Percentiles rank a stretch among this genome's conserved stretches.
Evolutionary conservation across 1,284 basidiomycete species (phyloP).

Genomic region (Moesziomyces globuligerus): DNA sequence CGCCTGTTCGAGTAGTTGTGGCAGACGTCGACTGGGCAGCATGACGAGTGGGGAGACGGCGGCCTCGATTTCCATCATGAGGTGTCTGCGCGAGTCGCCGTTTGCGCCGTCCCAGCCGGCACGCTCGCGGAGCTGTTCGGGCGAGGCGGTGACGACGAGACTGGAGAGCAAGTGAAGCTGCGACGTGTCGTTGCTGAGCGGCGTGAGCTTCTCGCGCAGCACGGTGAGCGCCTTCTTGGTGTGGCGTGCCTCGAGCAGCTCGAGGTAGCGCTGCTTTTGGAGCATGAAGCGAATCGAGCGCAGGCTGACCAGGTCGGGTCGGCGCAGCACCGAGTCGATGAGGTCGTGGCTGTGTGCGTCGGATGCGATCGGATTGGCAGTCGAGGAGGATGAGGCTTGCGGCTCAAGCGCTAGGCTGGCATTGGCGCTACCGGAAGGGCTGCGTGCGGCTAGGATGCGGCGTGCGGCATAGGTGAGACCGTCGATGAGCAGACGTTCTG

Average conservation of each 20-base stretch:
- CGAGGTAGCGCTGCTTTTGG: conserved; percentile 93
- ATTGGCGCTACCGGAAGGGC: not conserved
- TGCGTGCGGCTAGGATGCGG: conserved; percentile 32
- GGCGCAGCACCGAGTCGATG: conserved; percentile 51
- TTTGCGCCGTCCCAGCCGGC: conserved; percentile 89
- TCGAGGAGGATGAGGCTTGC: conserved; percentile 19
- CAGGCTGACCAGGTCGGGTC: conserved; percentile 40
- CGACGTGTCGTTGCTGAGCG: conserved; percentile 66
- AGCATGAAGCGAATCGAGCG: conserved; percentile 83
- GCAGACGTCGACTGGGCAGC: conserved; percentile 88
- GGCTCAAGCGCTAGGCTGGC: conserved; percentile 4
- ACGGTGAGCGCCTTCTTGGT: conserved; percentile 85
- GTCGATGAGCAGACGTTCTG: conserved; percentile 76
- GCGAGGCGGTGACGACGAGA: conserved; percentile 62
- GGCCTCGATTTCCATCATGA: conserved; percentile 84
- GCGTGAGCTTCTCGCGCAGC: conserved; percentile 85
- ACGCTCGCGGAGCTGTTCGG: conserved; percentile 81
- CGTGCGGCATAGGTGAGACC: conserved; percentile 54
- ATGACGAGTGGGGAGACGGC: conserved; percentile 89
- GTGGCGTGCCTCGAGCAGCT: conserved; percentile 85
- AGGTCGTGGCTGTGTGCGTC: conserved; percentile 21
- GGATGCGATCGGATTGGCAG: conserved; percentile 18
- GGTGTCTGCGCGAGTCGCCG: conserved; percentile 78
- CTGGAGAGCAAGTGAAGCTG: conserved; percentile 59
- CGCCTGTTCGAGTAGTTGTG: conserved; percentile 86